Base-by-base conservation (phyloP, 192 early-diverging fungal genomes). In the Chytriomyces sp. region DNA sequence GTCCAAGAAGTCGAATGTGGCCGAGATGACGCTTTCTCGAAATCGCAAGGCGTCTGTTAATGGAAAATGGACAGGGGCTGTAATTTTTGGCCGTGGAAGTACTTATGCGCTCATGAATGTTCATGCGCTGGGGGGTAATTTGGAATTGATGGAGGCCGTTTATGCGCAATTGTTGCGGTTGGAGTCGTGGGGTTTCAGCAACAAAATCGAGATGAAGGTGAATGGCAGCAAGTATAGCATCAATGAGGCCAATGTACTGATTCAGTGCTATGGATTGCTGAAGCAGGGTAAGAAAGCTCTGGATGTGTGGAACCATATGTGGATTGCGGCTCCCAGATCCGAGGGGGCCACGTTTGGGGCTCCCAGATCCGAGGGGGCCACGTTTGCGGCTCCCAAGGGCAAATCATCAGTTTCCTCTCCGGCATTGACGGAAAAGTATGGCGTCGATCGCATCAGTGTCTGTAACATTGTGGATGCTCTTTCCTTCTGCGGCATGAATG, bases 391-490 rank as follows among this genome's bases (percentile, higher is more conserved):
- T 34, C 52, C 65, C 22, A 44, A 53, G 22, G 65, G 65, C 12
- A 32, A 44, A 22, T 36, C 63, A 19, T 65, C 73, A 37, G 14
- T 40, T 5, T 74, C 53, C 5, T 66, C 62, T 12, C 52, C 14
- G 19, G 63, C 52, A 4, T 54, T 74, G 7, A 38, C 34, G 3
- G 63, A 66, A 14, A 8, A 22, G 14, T 74, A 28, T 57, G 73
- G 73, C 6, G 61, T 74, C 34, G 73, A 74, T 44, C 57, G 73
- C 8, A 59, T 74, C 39, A 74, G 53, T 2, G 63, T 74, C 30
- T 66, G 53, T 5, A 12, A 38, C 6, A 74, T 74, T 37, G 7
- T 74, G 12, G 73, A 74, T 37, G 49, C 54, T 4, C 52, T 74
- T 6, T 64, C 62, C 12, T 61, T 54, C 31, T 39, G n/a, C 3